Evolutionary conservation across 139 green algal species (phyloP), one percentile per base, ranked within the genome.

Genomic region (Micromonas commoda): DNA sequence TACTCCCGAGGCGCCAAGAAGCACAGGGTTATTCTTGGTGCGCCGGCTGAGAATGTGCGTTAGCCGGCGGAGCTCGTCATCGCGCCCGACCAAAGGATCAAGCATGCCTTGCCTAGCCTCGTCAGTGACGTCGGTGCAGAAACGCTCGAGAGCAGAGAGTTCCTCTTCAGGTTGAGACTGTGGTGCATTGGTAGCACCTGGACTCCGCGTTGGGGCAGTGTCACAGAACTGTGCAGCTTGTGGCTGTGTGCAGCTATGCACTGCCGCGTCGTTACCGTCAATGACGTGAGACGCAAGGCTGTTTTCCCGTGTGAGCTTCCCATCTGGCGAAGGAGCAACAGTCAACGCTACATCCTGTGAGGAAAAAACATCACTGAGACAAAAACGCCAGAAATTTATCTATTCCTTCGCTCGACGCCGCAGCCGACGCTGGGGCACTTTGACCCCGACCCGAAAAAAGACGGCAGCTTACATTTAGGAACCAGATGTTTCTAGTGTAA

Each of bases 91-190:
- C 20, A 76, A 64, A 13, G 84, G 84, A 52, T 88, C 84, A 29
- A 88, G 72, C 45, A 84, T 81, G 33, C 76, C 71, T 64, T 64
- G 32, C 16, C n/a, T 33, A 20, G 84, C 83, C 32, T 77, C 61
- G 16, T 79, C 83, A 5, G 82, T 82, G 23, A 88, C 76, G 63
- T 88, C 83, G 9, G 34, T 53, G 9, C 80, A 78, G 65, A 82
- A 87, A 39, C 82, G 81, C 31, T 82, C 67, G n/a, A 87, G 60
- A 2, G 83, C 83, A 35, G 32, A 57, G 20, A 73, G 33, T 51
- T 73, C 66, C 26, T 73, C 66, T 23, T 73, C 66, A 57, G 45
- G 45, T n/a, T n/a, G n/a, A n/a, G n/a, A n/a, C n/a, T n/a, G n/a
- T n/a, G n/a, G n/a, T n/a, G n/a, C n/a, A n/a, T n/a, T n/a, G n/a